phyloP scores from a whole-genome alignment of 163 green algal species.

The Scenedesmus sp. region DNA sequence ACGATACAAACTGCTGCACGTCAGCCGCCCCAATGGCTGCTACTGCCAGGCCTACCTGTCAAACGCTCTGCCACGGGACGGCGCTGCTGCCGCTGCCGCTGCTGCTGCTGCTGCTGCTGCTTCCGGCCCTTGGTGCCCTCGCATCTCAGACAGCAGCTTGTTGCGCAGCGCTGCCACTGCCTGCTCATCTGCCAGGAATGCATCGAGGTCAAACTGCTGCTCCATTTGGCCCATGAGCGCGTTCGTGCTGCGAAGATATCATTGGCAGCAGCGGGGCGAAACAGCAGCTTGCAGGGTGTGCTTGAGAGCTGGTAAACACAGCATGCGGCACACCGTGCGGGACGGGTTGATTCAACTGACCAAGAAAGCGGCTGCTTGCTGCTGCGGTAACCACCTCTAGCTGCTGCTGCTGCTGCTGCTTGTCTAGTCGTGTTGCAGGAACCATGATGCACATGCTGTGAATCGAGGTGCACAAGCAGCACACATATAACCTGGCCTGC shows the following conservation, averaged over 20 bases:
- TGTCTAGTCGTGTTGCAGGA: background rate
- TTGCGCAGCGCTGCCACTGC: slow-evolving; percentile 23
- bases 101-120: background rate
- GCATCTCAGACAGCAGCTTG: slow-evolving; percentile 41
- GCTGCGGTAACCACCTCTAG: background rate
- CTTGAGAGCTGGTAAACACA: too few relatives aligned
- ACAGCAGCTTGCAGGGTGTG: too few relatives aligned
- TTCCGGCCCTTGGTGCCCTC: background rate
- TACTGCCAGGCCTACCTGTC: background rate
- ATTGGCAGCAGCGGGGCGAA: background rate
- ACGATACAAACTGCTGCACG: background rate
- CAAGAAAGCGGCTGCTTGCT: too few relatives aligned
- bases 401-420: background rate
- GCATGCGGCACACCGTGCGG: too few relatives aligned
- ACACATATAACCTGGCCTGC: background rate
- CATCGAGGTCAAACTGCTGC: slow-evolving; percentile 4
- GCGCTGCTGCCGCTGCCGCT: background rate
- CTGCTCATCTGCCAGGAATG: slow-evolving; percentile 28
- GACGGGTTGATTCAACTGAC: too few relatives aligned
- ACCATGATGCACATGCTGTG: too few relatives aligned
- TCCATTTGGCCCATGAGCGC: slow-evolving; percentile 18
- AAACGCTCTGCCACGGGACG: background rate
- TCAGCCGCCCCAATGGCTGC: background rate
- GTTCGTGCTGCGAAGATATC: slow-evolving; percentile 1
- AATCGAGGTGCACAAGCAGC: background rate